These are phyloP conservation scores for Echinosophora koreensis DNA, from an alignment of 306 rosid species.

Conservation along the genomic window DNA sequence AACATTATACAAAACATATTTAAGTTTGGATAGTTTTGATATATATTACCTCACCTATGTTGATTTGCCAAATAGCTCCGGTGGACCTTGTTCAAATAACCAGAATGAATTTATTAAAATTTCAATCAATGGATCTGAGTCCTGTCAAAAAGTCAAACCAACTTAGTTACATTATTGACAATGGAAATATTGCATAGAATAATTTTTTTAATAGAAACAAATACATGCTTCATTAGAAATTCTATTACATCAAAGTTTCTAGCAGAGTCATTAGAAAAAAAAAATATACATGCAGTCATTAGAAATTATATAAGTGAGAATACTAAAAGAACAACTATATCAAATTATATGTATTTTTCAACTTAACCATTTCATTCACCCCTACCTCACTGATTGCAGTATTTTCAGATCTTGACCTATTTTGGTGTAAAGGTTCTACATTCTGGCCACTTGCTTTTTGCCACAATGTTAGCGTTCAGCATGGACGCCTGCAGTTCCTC, in stretches of 20 bases:
- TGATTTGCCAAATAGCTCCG: not conserved
- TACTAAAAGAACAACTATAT: not conserved
- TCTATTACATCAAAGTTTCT: not conserved
- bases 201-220: not conserved
- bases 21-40: not conserved
- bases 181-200: not conserved
- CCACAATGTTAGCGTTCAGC: not conserved
- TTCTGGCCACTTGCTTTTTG: not conserved
- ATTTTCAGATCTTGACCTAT: not conserved
- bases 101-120: constrained; percentile 34
- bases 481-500: not conserved
- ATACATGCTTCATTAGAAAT: not conserved
- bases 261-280: not conserved
- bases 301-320: no score
- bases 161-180: not conserved
- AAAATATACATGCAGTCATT: no score
- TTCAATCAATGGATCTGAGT: constrained; percentile 37
- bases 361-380: not conserved
- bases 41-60: constrained; percentile 37
- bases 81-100: constrained; percentile 16
- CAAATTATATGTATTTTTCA: not conserved
- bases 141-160: not conserved
- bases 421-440: not conserved
- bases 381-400: constrained; percentile 10
- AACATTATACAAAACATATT: not conserved